phyloP scores from a whole-genome alignment of 2,329 filamentous ascomycete species.

The Alternaria metachromatica region DNA sequence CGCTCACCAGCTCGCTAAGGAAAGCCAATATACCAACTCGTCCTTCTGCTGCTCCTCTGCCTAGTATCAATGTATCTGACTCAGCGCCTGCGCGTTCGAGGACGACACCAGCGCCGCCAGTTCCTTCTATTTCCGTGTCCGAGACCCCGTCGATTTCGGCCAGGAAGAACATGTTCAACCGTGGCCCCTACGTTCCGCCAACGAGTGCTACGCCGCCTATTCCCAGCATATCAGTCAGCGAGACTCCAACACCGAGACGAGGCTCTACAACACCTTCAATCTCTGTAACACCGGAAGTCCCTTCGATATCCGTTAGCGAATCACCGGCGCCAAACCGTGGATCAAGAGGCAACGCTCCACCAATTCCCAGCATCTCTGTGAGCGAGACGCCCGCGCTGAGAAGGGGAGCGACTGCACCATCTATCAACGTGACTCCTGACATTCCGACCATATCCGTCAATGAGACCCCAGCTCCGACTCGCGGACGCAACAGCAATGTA shows the following conservation, averaged over 20 bases:
- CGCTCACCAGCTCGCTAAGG: slow-evolving; percentile 29
- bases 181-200: slow-evolving; percentile 23
- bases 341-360: slow-evolving; percentile 10
- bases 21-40: slow-evolving; percentile 39
- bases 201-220: slow-evolving; percentile 27
- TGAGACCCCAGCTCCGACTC: slow-evolving; percentile 19
- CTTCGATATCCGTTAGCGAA: slow-evolving; percentile 38
- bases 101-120: slow-evolving; percentile 28
- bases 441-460: slow-evolving; percentile 42
- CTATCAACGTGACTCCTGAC: slow-evolving; percentile 27
- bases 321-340: slow-evolving; percentile 16
- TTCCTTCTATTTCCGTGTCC: slow-evolving; percentile 27
- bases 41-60: slow-evolving; percentile 31
- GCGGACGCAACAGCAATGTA: slow-evolving; percentile 20
- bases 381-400: slow-evolving; percentile 24
- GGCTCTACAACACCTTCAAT: slow-evolving; percentile 16
- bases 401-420: slow-evolving; percentile 15
- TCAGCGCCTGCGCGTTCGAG: slow-evolving; percentile 36
- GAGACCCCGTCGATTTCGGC: slow-evolving; percentile 37
- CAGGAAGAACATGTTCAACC: slow-evolving; percentile 18
- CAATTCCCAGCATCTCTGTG: slow-evolving; percentile 7
- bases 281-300: slow-evolving; percentile 31
- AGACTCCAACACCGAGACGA: slow-evolving; percentile 18
- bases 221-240: slow-evolving; percentile 35
- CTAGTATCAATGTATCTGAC: slow-evolving; percentile 61